A percentile compares a stretch with the other conserved stretches of the same genome.
Conservation (phyloP, 306 rosid genomes). For the Prunus fruticosa region DNA sequence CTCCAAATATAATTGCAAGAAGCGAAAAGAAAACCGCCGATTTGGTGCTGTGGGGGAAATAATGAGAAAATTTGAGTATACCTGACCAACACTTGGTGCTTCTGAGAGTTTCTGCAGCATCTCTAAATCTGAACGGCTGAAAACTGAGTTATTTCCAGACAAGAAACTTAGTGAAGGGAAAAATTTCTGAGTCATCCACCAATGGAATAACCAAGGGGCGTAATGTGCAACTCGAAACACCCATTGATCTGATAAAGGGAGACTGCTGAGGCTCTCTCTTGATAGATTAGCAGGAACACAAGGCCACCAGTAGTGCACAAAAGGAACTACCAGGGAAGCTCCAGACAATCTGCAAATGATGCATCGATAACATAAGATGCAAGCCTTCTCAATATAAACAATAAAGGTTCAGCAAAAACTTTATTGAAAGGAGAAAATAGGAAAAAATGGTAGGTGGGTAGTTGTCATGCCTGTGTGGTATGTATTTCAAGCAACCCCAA, state of each 20-base stretch:
- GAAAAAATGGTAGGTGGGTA: background rate
- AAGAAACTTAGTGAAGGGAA: conserved; percentile 49
- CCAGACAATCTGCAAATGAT: conserved; percentile 62
- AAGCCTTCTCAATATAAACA: conserved; percentile 1
- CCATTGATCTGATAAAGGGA: conserved; percentile 40
- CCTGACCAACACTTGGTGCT: conserved; percentile 38
- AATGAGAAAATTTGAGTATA: conserved; percentile 10
- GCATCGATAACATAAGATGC: background rate
- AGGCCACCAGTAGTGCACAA: conserved; percentile 75
- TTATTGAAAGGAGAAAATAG: background rate
- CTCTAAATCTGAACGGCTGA: conserved; percentile 43
- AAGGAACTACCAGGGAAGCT: conserved; percentile 71
- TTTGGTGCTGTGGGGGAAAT: background rate
- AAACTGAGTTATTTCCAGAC: conserved; percentile 8
- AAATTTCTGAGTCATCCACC: conserved; percentile 88
- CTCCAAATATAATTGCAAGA: background rate
- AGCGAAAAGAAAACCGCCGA: background rate
- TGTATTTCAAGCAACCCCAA: conserved; percentile 79
- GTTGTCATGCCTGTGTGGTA: conserved; percentile 63
- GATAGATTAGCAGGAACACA: conserved; percentile 40
- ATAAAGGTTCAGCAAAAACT: background rate
- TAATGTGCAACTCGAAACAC: conserved; percentile 56
- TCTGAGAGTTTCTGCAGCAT: conserved; percentile 33
- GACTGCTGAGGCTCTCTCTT: conserved; percentile 31
- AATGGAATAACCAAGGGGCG: conserved; percentile 66